phyloP scores from a whole-genome alignment of 75 land plant species.

The Pinus taeda region DNA sequence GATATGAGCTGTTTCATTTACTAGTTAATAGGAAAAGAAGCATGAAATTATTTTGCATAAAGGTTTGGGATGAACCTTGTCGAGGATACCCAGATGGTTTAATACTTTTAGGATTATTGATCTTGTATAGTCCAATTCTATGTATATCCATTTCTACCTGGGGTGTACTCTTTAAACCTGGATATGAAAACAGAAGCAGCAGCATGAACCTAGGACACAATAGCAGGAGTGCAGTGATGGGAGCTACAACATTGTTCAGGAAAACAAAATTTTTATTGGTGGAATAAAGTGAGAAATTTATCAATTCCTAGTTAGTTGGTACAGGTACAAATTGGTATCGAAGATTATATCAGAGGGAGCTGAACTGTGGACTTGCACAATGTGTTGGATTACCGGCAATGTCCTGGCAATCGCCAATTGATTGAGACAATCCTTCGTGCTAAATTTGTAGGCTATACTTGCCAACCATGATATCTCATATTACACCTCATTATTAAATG shows the following conservation, averaged over 20 bases:
- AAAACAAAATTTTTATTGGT: background rate
- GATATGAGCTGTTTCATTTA: background rate
- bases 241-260: background rate
- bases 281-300: background rate
- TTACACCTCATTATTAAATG: no score
- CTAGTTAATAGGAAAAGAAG: background rate
- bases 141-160: background rate
- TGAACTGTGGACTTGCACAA: no score
- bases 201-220: no score
- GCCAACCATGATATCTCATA: no score
- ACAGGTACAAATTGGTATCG: background rate
- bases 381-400: no score
- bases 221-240: no score
- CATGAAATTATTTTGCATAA: background rate
- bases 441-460: no score
- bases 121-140: background rate
- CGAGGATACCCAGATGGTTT: background rate
- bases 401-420: no score
- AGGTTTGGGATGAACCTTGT: background rate
- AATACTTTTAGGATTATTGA: background rate
- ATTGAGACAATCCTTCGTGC: no score
- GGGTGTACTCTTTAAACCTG: no score
- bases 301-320: background rate
- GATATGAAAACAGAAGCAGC: no score
- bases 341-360: background rate